Evolutionary conservation across 345 rosid species (phyloP), one percentile per base, ranked within the genome.

Genomic region (Lepidium sativum): DNA sequence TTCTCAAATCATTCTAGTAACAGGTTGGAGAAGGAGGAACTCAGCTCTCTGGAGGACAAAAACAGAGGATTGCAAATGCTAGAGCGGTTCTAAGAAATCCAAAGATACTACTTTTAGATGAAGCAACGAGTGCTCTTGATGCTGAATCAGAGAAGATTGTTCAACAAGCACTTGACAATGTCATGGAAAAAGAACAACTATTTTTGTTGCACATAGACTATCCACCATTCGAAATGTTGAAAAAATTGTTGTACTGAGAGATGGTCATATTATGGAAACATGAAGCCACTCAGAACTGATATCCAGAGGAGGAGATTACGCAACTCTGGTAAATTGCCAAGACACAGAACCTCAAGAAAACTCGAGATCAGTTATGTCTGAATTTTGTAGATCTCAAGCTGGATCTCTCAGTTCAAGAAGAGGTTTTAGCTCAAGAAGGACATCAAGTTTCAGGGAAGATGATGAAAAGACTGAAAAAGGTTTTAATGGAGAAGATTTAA

Each of bases 1-100:
- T 49, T 7, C 3, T 27, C 3, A 34, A 72, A 50, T 17, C 35
- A 40, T 41, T 49, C 1, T 41, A 9, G n/a, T n/a, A n/a, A 42
- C 60, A 91, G 98, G 96, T 91, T 57, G 98, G 98, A 50, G 98
- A 86, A 57, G 92, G 95, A 75, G 98, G 96, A 68, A 82, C 86
- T 68, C 98, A 91, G 65, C 95, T 91, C 25, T 91, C 97, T 12
- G 97, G 96, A 40, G 97, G 97, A 41, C 95, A 90, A 34, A 91
- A 91, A 55, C 96, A 91, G 79, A 80, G 97, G 66, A 88, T 91
- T 23, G 94, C 96, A 5, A 88, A 88, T 61, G 92, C 96, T 37
- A 80, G 98, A 74, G 96, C 95, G 8, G 77, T 88, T 25, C 47
- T 91, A 76, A 79, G 88, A 56, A 86, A 91, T 68, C 98, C 98